Evolutionary conservation across 148 eudicot species (phyloP).

Genomic region (Vaccinium corymbosum): DNA sequence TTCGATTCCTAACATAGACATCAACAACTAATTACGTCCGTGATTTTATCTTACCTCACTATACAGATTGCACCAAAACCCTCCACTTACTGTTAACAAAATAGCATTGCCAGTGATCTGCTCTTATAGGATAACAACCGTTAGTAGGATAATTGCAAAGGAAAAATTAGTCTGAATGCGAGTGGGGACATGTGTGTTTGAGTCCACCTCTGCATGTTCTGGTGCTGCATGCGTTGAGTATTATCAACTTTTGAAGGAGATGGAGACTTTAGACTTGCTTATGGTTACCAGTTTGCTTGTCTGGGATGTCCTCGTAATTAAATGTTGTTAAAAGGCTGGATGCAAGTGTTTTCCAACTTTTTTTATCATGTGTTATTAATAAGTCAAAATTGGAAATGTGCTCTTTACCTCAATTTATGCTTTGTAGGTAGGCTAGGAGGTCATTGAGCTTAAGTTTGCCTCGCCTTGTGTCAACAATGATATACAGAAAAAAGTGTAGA

Average conservation of each 20-base stretch:
- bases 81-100: too few relatives aligned
- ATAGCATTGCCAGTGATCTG: too few relatives aligned
- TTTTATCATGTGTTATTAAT: background rate
- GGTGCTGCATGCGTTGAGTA: background rate
- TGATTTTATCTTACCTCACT: too few relatives aligned
- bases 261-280: background rate
- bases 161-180: too few relatives aligned
- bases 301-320: background rate
- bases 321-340: background rate
- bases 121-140: too few relatives aligned
- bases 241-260: background rate
- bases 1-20: too few relatives aligned
- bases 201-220: background rate
- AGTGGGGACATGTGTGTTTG: too few relatives aligned
- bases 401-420: background rate
- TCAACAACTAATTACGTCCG: too few relatives aligned
- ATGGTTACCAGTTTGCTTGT: background rate
- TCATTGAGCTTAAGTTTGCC: background rate
- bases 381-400: background rate
- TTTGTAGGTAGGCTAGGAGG: background rate
- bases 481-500: background rate
- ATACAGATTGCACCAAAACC: too few relatives aligned
- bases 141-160: too few relatives aligned
- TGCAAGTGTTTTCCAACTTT: background rate
- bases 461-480: background rate